Base-by-base conservation (phyloP, 768 basidiomycete genomes). In the Amanita phalloides region DNA sequence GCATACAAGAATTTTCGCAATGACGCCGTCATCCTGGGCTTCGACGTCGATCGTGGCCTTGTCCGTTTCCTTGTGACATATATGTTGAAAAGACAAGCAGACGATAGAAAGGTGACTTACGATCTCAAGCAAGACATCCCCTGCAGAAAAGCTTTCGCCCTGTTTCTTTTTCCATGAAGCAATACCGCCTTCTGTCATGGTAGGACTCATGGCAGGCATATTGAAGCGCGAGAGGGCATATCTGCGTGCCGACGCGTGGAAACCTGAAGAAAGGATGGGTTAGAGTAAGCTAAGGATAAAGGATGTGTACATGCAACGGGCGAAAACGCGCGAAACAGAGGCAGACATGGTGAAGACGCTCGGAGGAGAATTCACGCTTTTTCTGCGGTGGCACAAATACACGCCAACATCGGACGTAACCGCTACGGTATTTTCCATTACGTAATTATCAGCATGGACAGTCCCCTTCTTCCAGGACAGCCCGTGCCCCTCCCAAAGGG, bases 1-100 rank as follows among this genome's bases (percentile, higher is more conserved):
- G 71, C 90, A 53, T 70, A 93, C 94, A 51, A 99, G 84, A 59
- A 99, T 96, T 79, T 98, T 98, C 48, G 89, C 94, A 54, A 99
- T 73, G 56, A 98, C 71, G 59, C 96, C 96, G 59, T 99, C 96
- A 39, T 98, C 96, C 72, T 94, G 94, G 7, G 96, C 92, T 71
- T 99, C 96, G 33, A 99, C 95, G 71, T 99, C 96, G 68, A 99
- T 98, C 45, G 93, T 94, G 20, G 96, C 95, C 78, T 99, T 99
- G 84, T 99, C 96, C 49, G 96, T 99, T 85, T 99, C 96, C 92
- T 95, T 56, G 11, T 44, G 54, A 26, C 21, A 14, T 14, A 45
- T 13, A 45, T 13, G 10, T 33, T 51, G 41, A 17, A 33, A 13
- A 17, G 14, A 23, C 17, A 14, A 8, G 36, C 37, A 45, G 32